phyloP scores from a whole-genome alignment of 768 basidiomycete species.

The Podaxis carcinomalis region DNA sequence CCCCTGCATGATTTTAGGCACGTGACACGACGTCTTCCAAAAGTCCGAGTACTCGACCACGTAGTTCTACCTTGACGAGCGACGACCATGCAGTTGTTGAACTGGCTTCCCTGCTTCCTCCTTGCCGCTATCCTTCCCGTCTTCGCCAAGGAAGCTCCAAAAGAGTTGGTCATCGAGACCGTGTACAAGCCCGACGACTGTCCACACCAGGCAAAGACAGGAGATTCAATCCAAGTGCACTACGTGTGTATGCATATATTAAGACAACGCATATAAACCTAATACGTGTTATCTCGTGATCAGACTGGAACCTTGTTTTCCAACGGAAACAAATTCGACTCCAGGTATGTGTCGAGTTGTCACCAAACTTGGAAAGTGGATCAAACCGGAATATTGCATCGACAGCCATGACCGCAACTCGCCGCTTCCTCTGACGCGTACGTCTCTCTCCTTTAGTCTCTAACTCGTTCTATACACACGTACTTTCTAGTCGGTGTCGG shows the following conservation, averaged over 20 bases:
- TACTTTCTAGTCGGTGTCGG: slow-evolving; percentile 59
- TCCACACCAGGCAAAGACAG: slow-evolving; percentile 46
- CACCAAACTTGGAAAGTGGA: not conserved
- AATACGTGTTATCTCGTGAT: not conserved
- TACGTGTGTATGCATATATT: slow-evolving; percentile 44
- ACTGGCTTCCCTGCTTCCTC: slow-evolving; percentile 41
- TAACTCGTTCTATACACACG: not conserved
- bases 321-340: slow-evolving; percentile 85
- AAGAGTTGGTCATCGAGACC: slow-evolving; percentile 57
- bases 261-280: not conserved
- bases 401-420: slow-evolving; percentile 50
- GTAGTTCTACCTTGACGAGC: not conserved
- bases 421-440: slow-evolving; percentile 79
- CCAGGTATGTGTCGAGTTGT: slow-evolving; percentile 47
- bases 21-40: too few relatives aligned
- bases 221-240: slow-evolving; percentile 70
- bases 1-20: not conserved
- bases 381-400: not conserved
- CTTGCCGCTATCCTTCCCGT: slow-evolving; percentile 38
- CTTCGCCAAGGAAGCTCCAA: slow-evolving; percentile 39
- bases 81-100: slow-evolving; percentile 46
- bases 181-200: slow-evolving; percentile 59
- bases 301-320: slow-evolving; percentile 80
- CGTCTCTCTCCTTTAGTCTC: not conserved
- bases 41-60: not conserved